These are phyloP conservation scores for Circinella minor DNA, from an alignment of 371 early-diverging fungal genomes.

Conservation along the genomic window DNA sequence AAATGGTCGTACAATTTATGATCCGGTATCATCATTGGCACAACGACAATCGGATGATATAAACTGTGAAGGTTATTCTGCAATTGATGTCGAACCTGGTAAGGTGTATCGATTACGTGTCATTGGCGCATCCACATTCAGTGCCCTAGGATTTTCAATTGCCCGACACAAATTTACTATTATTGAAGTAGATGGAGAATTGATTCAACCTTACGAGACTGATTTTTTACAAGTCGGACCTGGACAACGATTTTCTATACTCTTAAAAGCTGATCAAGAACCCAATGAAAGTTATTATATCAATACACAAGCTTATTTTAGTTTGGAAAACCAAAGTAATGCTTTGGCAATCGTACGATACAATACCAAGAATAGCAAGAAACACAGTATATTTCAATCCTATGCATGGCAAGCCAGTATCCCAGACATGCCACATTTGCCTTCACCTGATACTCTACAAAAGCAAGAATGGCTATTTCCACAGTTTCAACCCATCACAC, in stretches of 20 bases:
- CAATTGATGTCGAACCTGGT: slow-evolving; percentile 42
- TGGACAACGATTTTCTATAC: slow-evolving; percentile 33
- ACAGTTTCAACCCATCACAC: neutral
- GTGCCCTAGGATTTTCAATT: slow-evolving; percentile 39
- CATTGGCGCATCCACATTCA: slow-evolving; percentile 42
- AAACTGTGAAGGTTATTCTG: slow-evolving; percentile 34
- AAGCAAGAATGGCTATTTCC: neutral
- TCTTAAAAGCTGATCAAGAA: slow-evolving; percentile 23
- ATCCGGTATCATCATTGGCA: neutral
- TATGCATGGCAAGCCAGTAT: neutral
- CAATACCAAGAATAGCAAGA: neutral
- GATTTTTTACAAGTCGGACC: slow-evolving; percentile 21
- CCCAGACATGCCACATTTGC: neutral
- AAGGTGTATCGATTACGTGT: slow-evolving; percentile 43
- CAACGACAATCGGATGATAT: neutral
- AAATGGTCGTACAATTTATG: slow-evolving; percentile 43
- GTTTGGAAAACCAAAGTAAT: neutral
- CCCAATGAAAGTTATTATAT: slow-evolving; percentile 20
- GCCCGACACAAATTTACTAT: slow-evolving; percentile 47
- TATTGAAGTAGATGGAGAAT: slow-evolving; percentile 51
- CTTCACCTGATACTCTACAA: neutral
- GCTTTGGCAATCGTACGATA: slow-evolving; percentile 27
- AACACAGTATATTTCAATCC: neutral
- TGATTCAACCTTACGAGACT: slow-evolving; percentile 19
- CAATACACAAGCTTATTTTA: slow-evolving; percentile 7